Evolutionary conservation across 106 monocot species (phyloP), one percentile per base, ranked within the genome.

Genomic region (Dendrobium catenatum): DNA sequence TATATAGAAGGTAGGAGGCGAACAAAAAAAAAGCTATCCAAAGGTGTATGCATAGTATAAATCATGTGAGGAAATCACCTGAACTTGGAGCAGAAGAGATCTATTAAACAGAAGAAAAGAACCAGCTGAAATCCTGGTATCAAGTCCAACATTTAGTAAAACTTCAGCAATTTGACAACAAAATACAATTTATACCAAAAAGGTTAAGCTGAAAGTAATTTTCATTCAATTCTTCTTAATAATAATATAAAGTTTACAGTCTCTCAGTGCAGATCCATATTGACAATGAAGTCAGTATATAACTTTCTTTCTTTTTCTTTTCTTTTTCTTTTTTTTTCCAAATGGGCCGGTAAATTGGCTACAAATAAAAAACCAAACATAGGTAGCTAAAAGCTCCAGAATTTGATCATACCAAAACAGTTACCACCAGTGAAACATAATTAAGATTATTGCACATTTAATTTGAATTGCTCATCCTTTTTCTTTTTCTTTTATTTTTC

Each of bases 81-180:
- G 82, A 83, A 98, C 98, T 83, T 89, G 68, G 78, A 94, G 83
- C 56, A 98, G 76, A 79, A 98, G 85, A 81, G 73, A 88, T 86
- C 92, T 91, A 84, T 98, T 98, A 78, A 95, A 83, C 37, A 98
- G 86, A 79, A 98, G 84, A 44, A 85, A 80, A 80, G 85, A 66
- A 64, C 94, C 94, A 40, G 83, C 59, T 49, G 79, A 15, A 82
- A 98, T 91, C 73, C 97, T 97, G 79, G 72, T 72, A 55, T 76
- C 46, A 76, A 10, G 11, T 61, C 74, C 76, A 76, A 49, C 47
- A 76, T 37, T 27, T 76, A 20, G 47, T 37, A 49, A 76, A 76
- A 26, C 51, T 22, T 61, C 51, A 27, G 49, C 49, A 19, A 46
- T 9, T 76, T 76, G 1, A 51, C 8, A 49, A 51, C 9, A 48